These are phyloP conservation scores for Botrytis fragariae DNA, from an alignment of 2,329 filamentous ascomycete genomes.

Conservation along the genomic window DNA sequence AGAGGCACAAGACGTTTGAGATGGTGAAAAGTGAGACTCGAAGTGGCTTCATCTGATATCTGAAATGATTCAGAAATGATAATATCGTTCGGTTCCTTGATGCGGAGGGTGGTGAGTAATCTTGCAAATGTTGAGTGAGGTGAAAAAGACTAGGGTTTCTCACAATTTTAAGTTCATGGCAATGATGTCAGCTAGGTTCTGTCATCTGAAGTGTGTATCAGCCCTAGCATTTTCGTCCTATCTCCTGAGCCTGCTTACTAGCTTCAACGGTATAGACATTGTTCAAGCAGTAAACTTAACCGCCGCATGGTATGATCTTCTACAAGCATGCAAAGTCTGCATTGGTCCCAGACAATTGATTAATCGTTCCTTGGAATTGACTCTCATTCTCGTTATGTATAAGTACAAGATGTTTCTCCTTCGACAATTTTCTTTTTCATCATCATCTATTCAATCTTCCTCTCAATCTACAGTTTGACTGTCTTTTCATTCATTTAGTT, in stretches of 20 bases:
- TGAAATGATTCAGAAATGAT: background rate
- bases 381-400: background rate
- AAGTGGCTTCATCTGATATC: conserved; percentile 15
- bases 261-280: background rate
- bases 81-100: background rate
- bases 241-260: background rate
- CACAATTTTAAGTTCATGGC: background rate
- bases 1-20: conserved; percentile 1
- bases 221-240: background rate
- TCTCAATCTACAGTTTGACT: conserved; percentile 13
- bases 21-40: conserved; percentile 4
- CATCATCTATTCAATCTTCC: conserved; percentile 6
- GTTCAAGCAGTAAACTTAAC: background rate
- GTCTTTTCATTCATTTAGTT: conserved; percentile 35
- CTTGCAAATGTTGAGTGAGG: background rate
- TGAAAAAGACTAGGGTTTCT: background rate
- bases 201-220: conserved; percentile 16
- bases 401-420: conserved; percentile 6
- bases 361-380: background rate
- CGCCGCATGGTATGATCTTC: conserved; percentile 18
- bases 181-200: background rate
- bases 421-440: background rate
- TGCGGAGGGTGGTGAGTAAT: background rate
- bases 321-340: background rate
- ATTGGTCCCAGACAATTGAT: no score